phyloP scores from a whole-genome alignment of 108 stramenopile genomes.

The Cyclotella distinguenda region DNA sequence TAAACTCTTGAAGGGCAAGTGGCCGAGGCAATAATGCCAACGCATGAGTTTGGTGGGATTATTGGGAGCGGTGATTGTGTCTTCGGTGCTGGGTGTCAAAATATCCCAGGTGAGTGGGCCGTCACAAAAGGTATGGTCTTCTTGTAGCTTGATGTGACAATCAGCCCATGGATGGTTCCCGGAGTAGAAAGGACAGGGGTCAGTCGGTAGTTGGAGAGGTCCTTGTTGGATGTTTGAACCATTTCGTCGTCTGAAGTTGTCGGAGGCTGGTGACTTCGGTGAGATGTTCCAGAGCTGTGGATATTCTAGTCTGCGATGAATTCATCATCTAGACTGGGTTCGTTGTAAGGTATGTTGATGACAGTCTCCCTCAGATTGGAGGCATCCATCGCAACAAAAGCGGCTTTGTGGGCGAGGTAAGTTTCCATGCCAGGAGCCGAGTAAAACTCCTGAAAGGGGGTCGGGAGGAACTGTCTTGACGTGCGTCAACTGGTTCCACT shows the following conservation, averaged over 20 bases:
- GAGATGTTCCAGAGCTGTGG: too few species aligned
- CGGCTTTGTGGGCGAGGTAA: constrained; percentile 7
- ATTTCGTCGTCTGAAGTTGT: constrained; percentile 10
- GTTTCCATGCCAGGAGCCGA: not conserved
- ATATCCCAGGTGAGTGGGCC: too few species aligned
- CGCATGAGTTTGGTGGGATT: too few species aligned
- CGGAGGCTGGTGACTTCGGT: constrained; percentile 5
- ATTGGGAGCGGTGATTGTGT: too few species aligned
- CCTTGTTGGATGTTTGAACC: constrained; percentile 3
- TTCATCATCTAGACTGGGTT: not conserved
- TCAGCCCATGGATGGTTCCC: too few species aligned
- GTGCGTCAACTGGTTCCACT: not conserved
- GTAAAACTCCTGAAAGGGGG: not conserved
- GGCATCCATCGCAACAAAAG: not conserved
- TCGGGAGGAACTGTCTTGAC: not conserved
- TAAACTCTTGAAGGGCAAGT: too few species aligned
- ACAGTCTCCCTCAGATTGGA: not conserved
- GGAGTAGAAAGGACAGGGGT: too few species aligned
- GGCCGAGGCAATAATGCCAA: too few species aligned
- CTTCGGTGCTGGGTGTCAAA: too few species aligned
- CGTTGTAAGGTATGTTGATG: not conserved
- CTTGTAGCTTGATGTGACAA: too few species aligned
- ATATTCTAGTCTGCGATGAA: not conserved
- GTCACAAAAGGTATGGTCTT: too few species aligned
- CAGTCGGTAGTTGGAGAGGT: too few species aligned